These are phyloP conservation scores for Salix caprea DNA, from an alignment of 345 rosid species.

Conservation along the genomic window DNA sequence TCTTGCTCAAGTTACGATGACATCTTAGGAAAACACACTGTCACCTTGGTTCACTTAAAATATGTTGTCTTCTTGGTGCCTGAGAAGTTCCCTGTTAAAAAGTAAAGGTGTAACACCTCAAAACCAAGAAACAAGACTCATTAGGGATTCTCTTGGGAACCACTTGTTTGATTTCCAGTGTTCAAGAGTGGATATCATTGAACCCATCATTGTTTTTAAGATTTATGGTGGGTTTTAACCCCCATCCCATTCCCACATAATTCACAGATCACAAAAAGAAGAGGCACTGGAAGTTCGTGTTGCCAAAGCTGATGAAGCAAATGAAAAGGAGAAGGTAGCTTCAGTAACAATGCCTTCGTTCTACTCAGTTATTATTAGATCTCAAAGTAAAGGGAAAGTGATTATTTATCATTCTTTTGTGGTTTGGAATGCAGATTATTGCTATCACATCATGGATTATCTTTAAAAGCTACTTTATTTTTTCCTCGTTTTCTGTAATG, in stretches of 20 bases:
- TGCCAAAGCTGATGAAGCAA: conserved; percentile 70
- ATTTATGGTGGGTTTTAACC: neutral
- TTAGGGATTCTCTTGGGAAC: neutral
- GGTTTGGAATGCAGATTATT: too few species aligned
- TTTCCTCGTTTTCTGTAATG: neutral
- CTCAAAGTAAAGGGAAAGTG: neutral
- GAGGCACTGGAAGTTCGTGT: conserved; percentile 87
- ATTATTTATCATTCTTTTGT: neutral
- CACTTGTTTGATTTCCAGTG: neutral
- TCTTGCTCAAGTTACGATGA: neutral
- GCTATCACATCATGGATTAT: neutral
- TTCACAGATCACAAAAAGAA: conserved; percentile 66
- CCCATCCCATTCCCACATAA: neutral
- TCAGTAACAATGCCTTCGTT: neutral
- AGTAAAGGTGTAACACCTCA: neutral
- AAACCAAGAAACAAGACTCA: neutral
- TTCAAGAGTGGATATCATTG: neutral
- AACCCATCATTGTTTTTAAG: neutral
- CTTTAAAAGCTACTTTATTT: neutral
- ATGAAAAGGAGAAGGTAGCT: conserved; percentile 72
- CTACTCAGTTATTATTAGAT: neutral
- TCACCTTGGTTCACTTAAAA: neutral
- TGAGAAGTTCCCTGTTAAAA: conserved; percentile 1
- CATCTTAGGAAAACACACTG: neutral
- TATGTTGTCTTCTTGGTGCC: neutral